Percentiles rank a stretch among this genome's conserved stretches.
Conservation (phyloP, 352 stramenopile species). For the Globisporangium carolinianum region DNA sequence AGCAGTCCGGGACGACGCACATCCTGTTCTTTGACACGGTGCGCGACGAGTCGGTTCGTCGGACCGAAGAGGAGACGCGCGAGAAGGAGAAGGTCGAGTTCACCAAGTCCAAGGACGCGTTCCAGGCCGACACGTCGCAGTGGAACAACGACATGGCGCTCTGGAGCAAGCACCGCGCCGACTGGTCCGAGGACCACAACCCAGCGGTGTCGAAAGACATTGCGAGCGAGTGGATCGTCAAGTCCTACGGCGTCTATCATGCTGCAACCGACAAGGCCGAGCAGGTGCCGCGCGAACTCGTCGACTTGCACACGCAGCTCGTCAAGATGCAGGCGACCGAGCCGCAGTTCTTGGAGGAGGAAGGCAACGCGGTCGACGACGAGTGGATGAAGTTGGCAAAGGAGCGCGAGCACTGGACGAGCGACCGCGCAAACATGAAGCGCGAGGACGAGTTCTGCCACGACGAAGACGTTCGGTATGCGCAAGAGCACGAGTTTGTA, state of each 20-base stretch:
- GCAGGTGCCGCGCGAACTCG: conserved; percentile 63
- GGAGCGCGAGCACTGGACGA: conserved; percentile 86
- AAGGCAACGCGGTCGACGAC: conserved; percentile 77
- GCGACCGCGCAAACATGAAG: conserved; percentile 86
- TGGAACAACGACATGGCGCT: conserved; percentile 87
- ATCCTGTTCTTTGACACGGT: conserved; percentile 85
- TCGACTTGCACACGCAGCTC: conserved; percentile 65
- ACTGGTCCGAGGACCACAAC: conserved; percentile 85
- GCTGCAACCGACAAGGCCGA: conserved; percentile 27
- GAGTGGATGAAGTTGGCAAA: conserved; percentile 88
- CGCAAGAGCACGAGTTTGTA: conserved; percentile 82
- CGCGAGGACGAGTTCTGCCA: conserved; percentile 83
- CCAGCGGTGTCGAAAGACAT: conserved; percentile 84
- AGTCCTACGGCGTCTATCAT: conserved; percentile 82
- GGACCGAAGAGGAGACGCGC: conserved; percentile 74
- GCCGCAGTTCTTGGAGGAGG: conserved; percentile 64
- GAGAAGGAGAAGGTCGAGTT: conserved; percentile 87
- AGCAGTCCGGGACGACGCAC: conserved; percentile 67
- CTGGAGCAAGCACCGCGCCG: conserved; percentile 81
- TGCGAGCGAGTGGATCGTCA: conserved; percentile 83
- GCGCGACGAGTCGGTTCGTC: conserved; percentile 57
- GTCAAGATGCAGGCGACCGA: conserved; percentile 85
- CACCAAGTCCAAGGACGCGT: conserved; percentile 84
- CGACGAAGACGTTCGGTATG: conserved; percentile 79
- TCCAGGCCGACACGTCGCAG: conserved; percentile 82